These are phyloP conservation scores for Selaginella moellendorffii DNA, from an alignment of 75 land plant genomes.

Conservation along the genomic window DNA sequence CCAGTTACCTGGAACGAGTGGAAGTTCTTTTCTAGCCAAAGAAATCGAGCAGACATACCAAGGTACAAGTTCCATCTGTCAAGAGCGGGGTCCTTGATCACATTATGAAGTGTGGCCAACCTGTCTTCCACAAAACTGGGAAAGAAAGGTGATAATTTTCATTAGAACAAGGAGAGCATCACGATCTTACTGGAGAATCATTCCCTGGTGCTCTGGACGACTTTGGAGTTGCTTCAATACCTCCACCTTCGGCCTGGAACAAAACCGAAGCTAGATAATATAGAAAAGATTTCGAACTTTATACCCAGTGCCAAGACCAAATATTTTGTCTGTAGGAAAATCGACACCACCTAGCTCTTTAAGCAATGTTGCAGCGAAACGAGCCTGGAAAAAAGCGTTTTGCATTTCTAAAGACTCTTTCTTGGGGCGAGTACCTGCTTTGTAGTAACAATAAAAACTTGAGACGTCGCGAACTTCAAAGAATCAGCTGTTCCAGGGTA, in stretches of 20 bases:
- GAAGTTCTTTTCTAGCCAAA: no score
- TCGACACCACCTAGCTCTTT: slow-evolving; percentile 73
- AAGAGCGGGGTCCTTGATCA: slow-evolving; percentile 75
- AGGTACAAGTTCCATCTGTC: slow-evolving; percentile 85
- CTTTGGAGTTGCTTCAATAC: slow-evolving; percentile 77
- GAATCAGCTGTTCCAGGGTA: slow-evolving; percentile 93
- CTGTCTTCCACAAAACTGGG: slow-evolving; percentile 96
- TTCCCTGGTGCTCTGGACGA: slow-evolving; percentile 49
- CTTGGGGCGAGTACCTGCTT: slow-evolving; percentile 48
- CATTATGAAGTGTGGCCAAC: slow-evolving; percentile 82
- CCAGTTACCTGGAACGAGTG: slow-evolving; percentile 46
- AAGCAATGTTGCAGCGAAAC: slow-evolving; percentile 79
- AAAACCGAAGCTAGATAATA: no score
- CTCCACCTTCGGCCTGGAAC: slow-evolving; percentile 73
- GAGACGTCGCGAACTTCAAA: slow-evolving; percentile 74
- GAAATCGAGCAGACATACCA: no score
- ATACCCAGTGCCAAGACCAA: slow-evolving; percentile 92
- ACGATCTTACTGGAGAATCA: slow-evolving; percentile 70
- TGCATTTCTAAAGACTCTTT: neutral
- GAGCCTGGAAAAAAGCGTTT: slow-evolving; percentile 31
- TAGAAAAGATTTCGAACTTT: no score
- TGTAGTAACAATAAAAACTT: slow-evolving; percentile 85
- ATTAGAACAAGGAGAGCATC: neutral
- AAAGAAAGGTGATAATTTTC: neutral
- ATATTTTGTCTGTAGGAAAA: slow-evolving; percentile 71